Evolutionary conservation across 139 green algal species (phyloP).

Genomic region (Dunaliella sp.): DNA sequence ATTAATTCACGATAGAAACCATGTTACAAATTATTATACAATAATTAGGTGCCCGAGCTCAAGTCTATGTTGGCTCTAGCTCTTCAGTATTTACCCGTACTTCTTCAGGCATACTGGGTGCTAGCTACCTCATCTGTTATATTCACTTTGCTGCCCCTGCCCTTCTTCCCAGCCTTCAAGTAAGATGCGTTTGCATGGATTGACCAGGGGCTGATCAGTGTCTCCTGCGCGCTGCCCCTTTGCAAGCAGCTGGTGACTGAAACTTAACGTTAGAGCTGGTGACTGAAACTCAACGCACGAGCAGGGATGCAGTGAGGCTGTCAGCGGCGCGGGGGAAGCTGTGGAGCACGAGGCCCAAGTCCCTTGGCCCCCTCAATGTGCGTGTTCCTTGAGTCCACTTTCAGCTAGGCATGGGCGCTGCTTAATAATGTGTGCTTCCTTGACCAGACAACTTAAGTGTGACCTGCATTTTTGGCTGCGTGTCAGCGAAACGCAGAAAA

Average conservation of each 20-base stretch:
- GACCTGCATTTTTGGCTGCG: not conserved
- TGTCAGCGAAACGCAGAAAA: not conserved
- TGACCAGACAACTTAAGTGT: not conserved
- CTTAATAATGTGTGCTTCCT: not conserved
- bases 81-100: too few relatives aligned
- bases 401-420: not conserved
- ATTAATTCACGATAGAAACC: too few relatives aligned
- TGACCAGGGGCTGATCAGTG: not conserved
- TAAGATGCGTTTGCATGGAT: too few relatives aligned
- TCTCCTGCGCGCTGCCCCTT: not conserved
- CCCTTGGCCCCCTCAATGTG: constrained; percentile 49
- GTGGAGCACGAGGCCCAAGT: constrained; percentile 41
- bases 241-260: not conserved
- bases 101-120: constrained; percentile 57
- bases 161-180: constrained; percentile 51
- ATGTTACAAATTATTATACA: too few relatives aligned
- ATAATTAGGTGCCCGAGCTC: too few relatives aligned
- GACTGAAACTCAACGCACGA: not conserved
- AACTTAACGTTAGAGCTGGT: not conserved
- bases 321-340: constrained; percentile 53
- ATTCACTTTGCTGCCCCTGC: constrained; percentile 49
- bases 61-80: too few relatives aligned
- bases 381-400: not conserved
- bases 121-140: constrained; percentile 47
- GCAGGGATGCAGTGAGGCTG: constrained; percentile 45